Base-by-base conservation (phyloP, 2,329 filamentous ascomycete species). In the Fusarium sp. region DNA sequence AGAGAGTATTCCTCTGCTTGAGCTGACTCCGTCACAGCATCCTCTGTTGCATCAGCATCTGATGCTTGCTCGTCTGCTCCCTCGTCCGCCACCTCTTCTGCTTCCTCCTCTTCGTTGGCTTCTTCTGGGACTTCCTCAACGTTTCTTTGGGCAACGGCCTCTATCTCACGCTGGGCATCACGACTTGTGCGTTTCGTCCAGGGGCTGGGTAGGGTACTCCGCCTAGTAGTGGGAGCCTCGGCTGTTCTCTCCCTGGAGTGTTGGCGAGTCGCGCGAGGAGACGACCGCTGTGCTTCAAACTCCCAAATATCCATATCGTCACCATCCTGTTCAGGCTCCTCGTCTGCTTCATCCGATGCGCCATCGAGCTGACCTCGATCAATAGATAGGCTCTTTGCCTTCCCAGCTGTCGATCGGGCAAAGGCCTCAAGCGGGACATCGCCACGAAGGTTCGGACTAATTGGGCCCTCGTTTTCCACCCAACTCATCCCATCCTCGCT, bases 261-360 rank as follows among this genome's bases (percentile, higher is more conserved):
- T 47, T 79, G 79, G 27, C 74, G 75, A 37, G 73, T 61, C 24
- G 80, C 74, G 6, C 72, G 79, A 11, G 86, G 85, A 1, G 84
- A 83, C 8, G 83, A 81, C 14, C 89, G 85, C 62, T 86, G 83
- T 13, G 89, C 89, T 76, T 91, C 89, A 27, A 90, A 76, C 35
- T 88, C 89, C 89, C 89, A 91, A 13, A 91, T 84, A 71, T 91
- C 82, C 13, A 86, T 86, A 5, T 85, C 84, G n/a, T 86, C 85
- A 29, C 83, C 83, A 8, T 60, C 63, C 22, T 74, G 77, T 57
- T 77, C 71, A 6, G 72, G 42, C 31, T 57, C 62, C 11, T 76
- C 74, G 20, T 72, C 71, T 38, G 64, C 71, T 16, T 77, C 74
- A 45, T 76, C 71, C 0, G 34, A 71, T 7, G 60, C 35, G 16